Conservation (phyloP, 2,329 filamentous ascomycete species). For the Colletotrichum coccodes region DNA sequence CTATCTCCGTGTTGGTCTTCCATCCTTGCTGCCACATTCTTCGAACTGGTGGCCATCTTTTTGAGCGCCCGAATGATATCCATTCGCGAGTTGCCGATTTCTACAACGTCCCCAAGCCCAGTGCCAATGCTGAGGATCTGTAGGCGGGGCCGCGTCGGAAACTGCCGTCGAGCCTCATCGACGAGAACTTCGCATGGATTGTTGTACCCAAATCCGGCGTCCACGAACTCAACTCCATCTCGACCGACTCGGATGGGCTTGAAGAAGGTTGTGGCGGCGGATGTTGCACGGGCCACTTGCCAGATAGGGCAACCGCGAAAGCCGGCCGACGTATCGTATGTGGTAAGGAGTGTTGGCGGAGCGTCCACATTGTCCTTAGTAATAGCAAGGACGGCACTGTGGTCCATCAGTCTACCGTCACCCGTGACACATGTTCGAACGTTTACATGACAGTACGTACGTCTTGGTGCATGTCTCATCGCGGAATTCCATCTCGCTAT, state of each 20-base stretch:
- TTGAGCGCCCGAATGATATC: conserved; percentile 38
- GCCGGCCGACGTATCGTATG: conserved; percentile 37
- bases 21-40: conserved; percentile 22
- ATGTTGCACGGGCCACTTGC: conserved; percentile 34
- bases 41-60: conserved; percentile 36
- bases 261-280: conserved; percentile 34
- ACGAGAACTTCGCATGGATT: conserved; percentile 44
- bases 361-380: conserved; percentile 41
- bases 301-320: conserved; percentile 36
- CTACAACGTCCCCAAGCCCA: conserved; percentile 36
- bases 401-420: neutral
- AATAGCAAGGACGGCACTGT: conserved; percentile 39
- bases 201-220: conserved; percentile 44
- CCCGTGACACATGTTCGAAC: neutral
- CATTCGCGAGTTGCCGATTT: conserved; percentile 29
- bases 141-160: neutral
- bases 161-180: conserved; percentile 39
- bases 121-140: conserved; percentile 42
- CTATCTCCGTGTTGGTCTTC: conserved; percentile 33
- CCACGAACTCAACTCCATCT: conserved; percentile 40
- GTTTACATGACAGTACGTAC: neutral
- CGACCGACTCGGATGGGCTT: conserved; percentile 40
- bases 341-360: conserved; percentile 39
- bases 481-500: conserved; percentile 37
- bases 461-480: conserved; percentile 27